Conservation (phyloP, 345 rosid genomes). For the Viola odorata region DNA sequence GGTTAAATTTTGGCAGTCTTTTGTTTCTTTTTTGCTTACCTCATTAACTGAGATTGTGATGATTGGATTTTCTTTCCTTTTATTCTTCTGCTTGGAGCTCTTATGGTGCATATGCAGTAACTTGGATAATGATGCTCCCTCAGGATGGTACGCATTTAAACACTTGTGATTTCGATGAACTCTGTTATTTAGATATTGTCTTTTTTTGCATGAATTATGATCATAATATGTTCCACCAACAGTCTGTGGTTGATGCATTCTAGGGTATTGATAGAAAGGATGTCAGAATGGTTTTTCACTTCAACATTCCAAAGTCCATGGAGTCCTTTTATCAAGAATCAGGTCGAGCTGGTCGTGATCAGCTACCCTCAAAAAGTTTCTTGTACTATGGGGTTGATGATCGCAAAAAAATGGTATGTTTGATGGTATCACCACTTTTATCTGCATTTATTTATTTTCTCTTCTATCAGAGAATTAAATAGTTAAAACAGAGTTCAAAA, state of each 20-base stretch:
- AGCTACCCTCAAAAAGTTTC: slow-evolving; percentile 69
- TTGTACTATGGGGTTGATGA: slow-evolving; percentile 93
- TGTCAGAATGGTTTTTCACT: slow-evolving; percentile 91
- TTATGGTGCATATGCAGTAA: slow-evolving; percentile 26
- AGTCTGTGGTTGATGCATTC: slow-evolving; percentile 12
- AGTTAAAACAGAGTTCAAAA: too few species aligned
- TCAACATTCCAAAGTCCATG: slow-evolving; percentile 92
- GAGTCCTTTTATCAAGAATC: slow-evolving; percentile 98
- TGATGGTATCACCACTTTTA: slow-evolving; percentile 1
- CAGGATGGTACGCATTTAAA: slow-evolving; percentile 79
- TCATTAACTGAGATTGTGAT: slow-evolving; percentile 25
- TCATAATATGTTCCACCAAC: slow-evolving; percentile 13
- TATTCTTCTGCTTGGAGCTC: slow-evolving; percentile 48
- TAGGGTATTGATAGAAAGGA: slow-evolving; percentile 96
- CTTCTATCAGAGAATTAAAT: not conserved
- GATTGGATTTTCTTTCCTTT: slow-evolving; percentile 19
- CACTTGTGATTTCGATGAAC: slow-evolving; percentile 11
- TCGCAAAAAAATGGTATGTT: slow-evolving; percentile 71
- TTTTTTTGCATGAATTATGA: not conserved
- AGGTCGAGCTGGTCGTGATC: slow-evolving; percentile 98
- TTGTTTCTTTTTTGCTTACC: slow-evolving; percentile 2
- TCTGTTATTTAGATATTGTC: not conserved
- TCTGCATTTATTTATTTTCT: slow-evolving; percentile 3
- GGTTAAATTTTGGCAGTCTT: too few species aligned
- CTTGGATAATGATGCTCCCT: slow-evolving; percentile 34